Evolutionary conservation across 768 basidiomycete species (phyloP).

Genomic region (Boletus rufocinnamomeus): DNA sequence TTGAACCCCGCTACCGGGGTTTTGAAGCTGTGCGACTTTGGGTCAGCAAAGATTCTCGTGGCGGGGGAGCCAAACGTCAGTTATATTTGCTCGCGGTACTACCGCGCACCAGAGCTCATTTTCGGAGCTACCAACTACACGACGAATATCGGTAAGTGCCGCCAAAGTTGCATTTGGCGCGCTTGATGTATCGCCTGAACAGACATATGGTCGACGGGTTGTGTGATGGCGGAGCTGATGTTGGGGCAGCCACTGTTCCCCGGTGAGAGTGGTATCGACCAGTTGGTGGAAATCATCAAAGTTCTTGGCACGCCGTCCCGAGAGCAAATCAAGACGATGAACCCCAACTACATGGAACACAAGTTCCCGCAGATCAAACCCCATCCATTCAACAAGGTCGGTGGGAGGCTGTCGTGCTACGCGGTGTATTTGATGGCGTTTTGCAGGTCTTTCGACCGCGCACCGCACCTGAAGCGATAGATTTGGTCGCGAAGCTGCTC

Average conservation of each 20-base stretch:
- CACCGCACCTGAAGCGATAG: constrained; percentile 94
- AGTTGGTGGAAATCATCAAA: constrained; percentile 99
- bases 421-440: constrained; percentile 17
- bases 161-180: background rate
- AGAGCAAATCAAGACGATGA: constrained; percentile 99
- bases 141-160: constrained; percentile 88
- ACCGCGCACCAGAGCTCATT: constrained; percentile 98
- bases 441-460: constrained; percentile 94
- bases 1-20: constrained; percentile 97
- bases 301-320: constrained; percentile 97
- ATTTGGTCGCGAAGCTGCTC: constrained; percentile 89
- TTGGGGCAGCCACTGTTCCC: constrained; percentile 98
- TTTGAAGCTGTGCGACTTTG: constrained; percentile 98
- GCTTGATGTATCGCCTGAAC: constrained; percentile 12
- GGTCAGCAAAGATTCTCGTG: constrained; percentile 97
- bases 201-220: constrained; percentile 99
- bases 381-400: constrained; percentile 96
- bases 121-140: constrained; percentile 99
- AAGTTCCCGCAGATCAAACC: constrained; percentile 99
- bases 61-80: constrained; percentile 98
- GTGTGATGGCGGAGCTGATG: constrained; percentile 99
- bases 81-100: constrained; percentile 99
- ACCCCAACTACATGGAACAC: constrained; percentile 99
- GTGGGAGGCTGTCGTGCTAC: constrained; percentile 7
- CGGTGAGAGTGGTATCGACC: constrained; percentile 98